These are phyloP conservation scores for Crithidia bombi DNA, from an alignment of 208 protist species.

Conservation along the genomic window DNA sequence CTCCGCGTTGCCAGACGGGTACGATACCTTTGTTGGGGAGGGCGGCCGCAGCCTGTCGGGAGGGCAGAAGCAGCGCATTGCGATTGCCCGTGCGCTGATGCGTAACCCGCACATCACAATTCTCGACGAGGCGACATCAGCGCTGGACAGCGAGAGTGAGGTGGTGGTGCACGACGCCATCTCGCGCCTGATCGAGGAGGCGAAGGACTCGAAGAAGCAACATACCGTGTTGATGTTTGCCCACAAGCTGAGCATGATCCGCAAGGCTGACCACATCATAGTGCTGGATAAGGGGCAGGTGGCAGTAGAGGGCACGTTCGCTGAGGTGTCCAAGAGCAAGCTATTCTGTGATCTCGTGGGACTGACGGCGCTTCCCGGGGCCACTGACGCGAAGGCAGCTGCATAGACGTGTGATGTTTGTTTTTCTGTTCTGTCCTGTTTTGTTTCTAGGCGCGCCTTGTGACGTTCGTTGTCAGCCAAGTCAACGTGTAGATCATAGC, in stretches of 20 bases:
- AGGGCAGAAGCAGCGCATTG: slow-evolving; percentile 95
- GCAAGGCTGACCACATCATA: slow-evolving; percentile 86
- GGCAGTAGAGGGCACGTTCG: slow-evolving; percentile 73
- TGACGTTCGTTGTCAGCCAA: too few relatives aligned
- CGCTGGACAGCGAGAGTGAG: slow-evolving; percentile 92
- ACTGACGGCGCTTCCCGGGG: slow-evolving; percentile 24
- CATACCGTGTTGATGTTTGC: slow-evolving; percentile 89
- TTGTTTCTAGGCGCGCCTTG: too few relatives aligned
- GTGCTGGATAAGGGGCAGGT: slow-evolving; percentile 85
- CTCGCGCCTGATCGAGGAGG: slow-evolving; percentile 69
- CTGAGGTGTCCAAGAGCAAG: slow-evolving; percentile 58
- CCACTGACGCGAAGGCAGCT: neutral
- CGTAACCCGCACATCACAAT: slow-evolving; percentile 89
- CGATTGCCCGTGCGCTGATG: slow-evolving; percentile 91
- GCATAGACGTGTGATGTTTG: too few relatives aligned
- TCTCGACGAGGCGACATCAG: slow-evolving; percentile 94
- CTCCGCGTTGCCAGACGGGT: slow-evolving; percentile 78
- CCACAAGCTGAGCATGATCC: slow-evolving; percentile 89
- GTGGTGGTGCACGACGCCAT: slow-evolving; percentile 90
- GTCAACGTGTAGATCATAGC: too few relatives aligned
- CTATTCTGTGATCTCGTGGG: slow-evolving; percentile 78
- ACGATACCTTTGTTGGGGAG: slow-evolving; percentile 92
- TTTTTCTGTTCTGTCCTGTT: too few relatives aligned
- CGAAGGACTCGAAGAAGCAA: slow-evolving; percentile 43
- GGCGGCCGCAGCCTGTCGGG: slow-evolving; percentile 87